phyloP scores from a whole-genome alignment of 148 eudicot species.

The Rhododendron griersonianum region DNA sequence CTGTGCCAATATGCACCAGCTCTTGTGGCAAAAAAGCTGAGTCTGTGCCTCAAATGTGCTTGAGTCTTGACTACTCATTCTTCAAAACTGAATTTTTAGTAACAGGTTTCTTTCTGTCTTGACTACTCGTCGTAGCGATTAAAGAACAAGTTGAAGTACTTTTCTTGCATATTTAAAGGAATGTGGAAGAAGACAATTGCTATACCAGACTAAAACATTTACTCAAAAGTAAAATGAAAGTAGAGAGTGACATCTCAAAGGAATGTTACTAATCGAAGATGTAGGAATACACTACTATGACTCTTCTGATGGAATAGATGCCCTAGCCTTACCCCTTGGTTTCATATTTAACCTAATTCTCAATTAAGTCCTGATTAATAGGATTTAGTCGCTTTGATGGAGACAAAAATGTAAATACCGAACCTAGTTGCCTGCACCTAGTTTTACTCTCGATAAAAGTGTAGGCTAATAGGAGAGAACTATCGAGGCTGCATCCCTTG shows the following conservation, averaged over 20 bases:
- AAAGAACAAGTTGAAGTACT: background rate
- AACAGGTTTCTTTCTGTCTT: background rate
- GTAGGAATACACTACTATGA: background rate
- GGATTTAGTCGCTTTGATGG: background rate
- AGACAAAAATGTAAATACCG: background rate
- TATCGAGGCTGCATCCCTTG: background rate
- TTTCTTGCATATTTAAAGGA: background rate
- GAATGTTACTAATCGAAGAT: background rate
- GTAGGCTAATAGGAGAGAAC: background rate
- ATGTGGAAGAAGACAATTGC: background rate
- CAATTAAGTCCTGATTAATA: background rate
- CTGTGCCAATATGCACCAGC: background rate
- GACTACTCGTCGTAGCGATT: background rate
- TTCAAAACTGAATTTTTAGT: background rate
- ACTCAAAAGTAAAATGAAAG: background rate
- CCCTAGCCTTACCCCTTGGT: background rate
- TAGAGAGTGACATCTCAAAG: background rate
- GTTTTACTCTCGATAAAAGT: background rate
- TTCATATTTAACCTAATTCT: background rate
- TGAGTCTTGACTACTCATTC: background rate
- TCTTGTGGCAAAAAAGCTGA: background rate
- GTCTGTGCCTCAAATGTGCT: background rate
- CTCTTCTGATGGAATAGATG: background rate
- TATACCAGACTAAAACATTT: background rate
- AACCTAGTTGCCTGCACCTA: background rate